Evolutionary conservation across 768 basidiomycete genomes (phyloP).

Genomic region (Podaxis sp.): DNA sequence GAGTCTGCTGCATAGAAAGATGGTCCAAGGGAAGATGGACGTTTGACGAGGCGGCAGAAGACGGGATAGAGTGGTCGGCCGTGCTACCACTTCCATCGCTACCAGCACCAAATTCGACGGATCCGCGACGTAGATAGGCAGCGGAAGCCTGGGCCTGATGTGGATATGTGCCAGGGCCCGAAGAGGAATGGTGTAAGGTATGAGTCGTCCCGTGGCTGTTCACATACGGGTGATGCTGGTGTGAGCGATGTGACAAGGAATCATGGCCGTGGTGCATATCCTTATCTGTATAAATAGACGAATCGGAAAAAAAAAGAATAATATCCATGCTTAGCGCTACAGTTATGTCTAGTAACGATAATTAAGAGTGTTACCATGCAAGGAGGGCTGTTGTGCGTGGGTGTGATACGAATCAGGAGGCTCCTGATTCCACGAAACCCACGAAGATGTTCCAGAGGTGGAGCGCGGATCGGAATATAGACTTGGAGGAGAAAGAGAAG

Average conservation of each 20-base stretch:
- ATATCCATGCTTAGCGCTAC: slow-evolving; percentile 28
- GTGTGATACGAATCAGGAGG: slow-evolving; percentile 2
- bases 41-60: slow-evolving; percentile 52
- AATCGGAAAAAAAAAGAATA: slow-evolving; percentile 18
- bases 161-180: slow-evolving; percentile 6
- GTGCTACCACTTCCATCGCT: slow-evolving; percentile 37
- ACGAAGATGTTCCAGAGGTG: slow-evolving; percentile 7
- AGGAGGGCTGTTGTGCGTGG: slow-evolving; percentile 20
- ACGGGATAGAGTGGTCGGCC: slow-evolving; percentile 43
- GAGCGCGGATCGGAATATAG: slow-evolving; percentile 7
- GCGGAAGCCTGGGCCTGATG: slow-evolving; percentile 8
- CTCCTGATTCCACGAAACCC: slow-evolving; percentile 13
- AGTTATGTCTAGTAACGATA: slow-evolving; percentile 29
- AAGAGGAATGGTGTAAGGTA: slow-evolving; percentile 6
- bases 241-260: slow-evolving; percentile 16
- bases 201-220: slow-evolving; percentile 10
- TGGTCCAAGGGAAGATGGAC: slow-evolving; percentile 44
- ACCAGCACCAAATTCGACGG: slow-evolving; percentile 36
- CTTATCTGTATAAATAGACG: slow-evolving; percentile 15
- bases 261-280: slow-evolving; percentile 13
- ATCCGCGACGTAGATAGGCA: slow-evolving; percentile 26
- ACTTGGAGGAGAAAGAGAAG: slow-evolving; percentile 11
- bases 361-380: slow-evolving; percentile 31
- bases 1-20: slow-evolving; percentile 6
- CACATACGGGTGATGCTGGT: slow-evolving; percentile 6